Evolutionary conservation across 495 filamentous ascomycete genomes (phyloP).

Genomic region (Penicillium desertorum): DNA sequence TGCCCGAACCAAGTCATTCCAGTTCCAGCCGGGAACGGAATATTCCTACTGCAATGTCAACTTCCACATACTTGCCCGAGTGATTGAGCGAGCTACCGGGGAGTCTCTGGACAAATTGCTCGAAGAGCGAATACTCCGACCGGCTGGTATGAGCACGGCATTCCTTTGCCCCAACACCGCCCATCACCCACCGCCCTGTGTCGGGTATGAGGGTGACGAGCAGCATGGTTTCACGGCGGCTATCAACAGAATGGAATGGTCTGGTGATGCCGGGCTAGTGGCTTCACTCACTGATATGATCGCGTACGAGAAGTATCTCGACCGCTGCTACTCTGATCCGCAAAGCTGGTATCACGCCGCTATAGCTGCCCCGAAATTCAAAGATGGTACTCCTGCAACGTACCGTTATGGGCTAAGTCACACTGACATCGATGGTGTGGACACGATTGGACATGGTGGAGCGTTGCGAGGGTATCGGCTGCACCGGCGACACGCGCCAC

Average conservation of each 20-base stretch:
- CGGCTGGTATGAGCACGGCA: constrained; percentile 36
- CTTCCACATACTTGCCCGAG: constrained; percentile 32
- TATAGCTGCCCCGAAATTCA: constrained; percentile 19
- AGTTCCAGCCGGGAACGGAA: constrained; percentile 34
- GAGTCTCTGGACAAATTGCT: constrained; percentile 28
- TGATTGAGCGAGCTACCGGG: constrained; percentile 29
- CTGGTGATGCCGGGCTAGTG: constrained; percentile 38
- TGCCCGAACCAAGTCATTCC: constrained; percentile 29
- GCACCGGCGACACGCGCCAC: constrained; percentile 28
- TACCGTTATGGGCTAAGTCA: constrained; percentile 32
- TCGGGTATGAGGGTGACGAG: constrained; percentile 38
- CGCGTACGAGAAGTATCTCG: constrained; percentile 33
- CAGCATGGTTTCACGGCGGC: constrained; percentile 20
- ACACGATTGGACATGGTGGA: constrained; percentile 32
- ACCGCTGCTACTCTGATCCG: constrained; percentile 21
- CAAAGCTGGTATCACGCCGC: constrained; percentile 29
- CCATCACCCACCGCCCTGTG: constrained; percentile 28
- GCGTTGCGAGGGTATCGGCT: constrained; percentile 37
- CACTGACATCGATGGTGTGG: constrained; percentile 14
- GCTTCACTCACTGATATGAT: constrained; percentile 40
- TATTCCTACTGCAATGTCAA: constrained; percentile 38
- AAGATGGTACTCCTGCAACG: constrained; percentile 22
- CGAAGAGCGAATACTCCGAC: constrained; percentile 26
- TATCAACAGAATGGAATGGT: constrained; percentile 36
- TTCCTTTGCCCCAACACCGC: constrained; percentile 30